Conservation (phyloP, 164 flowering plant species). For the Dillenia suffruticosa region DNA sequence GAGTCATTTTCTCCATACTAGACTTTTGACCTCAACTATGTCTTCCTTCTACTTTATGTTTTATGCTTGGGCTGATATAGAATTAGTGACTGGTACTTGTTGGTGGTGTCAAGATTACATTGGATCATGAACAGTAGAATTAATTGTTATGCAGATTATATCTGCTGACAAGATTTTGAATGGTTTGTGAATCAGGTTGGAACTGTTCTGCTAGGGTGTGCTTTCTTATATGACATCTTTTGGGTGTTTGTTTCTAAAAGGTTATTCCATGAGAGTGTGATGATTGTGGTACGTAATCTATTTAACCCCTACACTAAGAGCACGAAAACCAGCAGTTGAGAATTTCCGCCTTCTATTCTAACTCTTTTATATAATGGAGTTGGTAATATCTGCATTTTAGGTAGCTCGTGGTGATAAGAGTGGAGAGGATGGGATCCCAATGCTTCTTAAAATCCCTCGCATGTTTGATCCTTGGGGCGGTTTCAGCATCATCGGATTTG, state of each 20-base stretch:
- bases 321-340: neutral
- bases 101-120: no score
- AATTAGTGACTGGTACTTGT: no score
- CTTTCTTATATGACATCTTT: constrained; percentile 93
- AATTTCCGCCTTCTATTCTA: neutral
- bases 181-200: constrained; percentile 63
- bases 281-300: constrained; percentile 82
- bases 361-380: neutral
- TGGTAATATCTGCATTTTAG: constrained; percentile 16
- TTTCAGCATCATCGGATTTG: constrained; percentile 70
- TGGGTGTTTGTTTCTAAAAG: constrained; percentile 91
- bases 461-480: constrained; percentile 83
- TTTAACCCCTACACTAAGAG: neutral
- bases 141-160: no score
- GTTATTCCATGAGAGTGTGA: constrained; percentile 92
- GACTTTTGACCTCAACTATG: no score
- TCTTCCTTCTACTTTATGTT: no score
- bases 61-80: no score
- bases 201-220: constrained; percentile 90
- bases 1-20: no score
- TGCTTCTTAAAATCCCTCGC: constrained; percentile 68
- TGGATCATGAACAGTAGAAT: no score
- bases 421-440: constrained; percentile 68
- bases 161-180: no score
- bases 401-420: constrained; percentile 69